Percentiles rank a stretch among this genome's conserved stretches.
Evolutionary conservation across 352 stramenopile genomes (phyloP).

Genomic region (Globisporangium paroecandrum): DNA sequence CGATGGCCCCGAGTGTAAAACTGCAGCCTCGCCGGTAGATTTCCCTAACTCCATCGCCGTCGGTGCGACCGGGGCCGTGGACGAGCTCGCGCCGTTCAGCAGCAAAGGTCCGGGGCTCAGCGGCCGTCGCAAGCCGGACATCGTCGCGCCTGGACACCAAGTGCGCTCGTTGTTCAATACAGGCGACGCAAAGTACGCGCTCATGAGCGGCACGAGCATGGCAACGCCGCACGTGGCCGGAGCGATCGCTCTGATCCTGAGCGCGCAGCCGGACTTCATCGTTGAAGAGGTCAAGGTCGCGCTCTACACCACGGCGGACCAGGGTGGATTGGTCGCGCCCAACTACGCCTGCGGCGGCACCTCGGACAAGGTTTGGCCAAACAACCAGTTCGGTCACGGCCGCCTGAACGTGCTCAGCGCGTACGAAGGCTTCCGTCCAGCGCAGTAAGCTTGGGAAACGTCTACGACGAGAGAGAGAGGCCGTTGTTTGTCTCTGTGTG

Average conservation of each 20-base stretch:
- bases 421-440: constrained; percentile 20
- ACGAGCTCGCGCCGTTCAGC: constrained; percentile 25
- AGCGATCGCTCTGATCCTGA: constrained; percentile 21
- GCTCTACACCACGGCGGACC: constrained; percentile 11
- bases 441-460: not conserved
- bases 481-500: too few relatives aligned
- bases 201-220: constrained; percentile 12
- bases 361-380: constrained; percentile 24
- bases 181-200: constrained; percentile 3
- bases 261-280: constrained; percentile 13
- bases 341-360: constrained; percentile 28
- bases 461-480: too few relatives aligned
- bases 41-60: constrained; percentile 31
- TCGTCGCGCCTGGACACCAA: constrained; percentile 21
- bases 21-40: constrained; percentile 23
- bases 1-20: constrained; percentile 21
- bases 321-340: constrained; percentile 1
- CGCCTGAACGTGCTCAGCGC: constrained; percentile 23
- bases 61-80: constrained; percentile 20
- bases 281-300: constrained; percentile 10
- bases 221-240: constrained; percentile 23
- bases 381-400: constrained; percentile 37
- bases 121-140: constrained; percentile 25
- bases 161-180: constrained; percentile 11
- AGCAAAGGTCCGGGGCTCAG: constrained; percentile 23